Percentiles rank a stretch among this genome's conserved stretches.
These are phyloP conservation scores for Penicillium sp. DNA, from an alignment of 2,329 filamentous ascomycete species.

Conservation along the genomic window DNA sequence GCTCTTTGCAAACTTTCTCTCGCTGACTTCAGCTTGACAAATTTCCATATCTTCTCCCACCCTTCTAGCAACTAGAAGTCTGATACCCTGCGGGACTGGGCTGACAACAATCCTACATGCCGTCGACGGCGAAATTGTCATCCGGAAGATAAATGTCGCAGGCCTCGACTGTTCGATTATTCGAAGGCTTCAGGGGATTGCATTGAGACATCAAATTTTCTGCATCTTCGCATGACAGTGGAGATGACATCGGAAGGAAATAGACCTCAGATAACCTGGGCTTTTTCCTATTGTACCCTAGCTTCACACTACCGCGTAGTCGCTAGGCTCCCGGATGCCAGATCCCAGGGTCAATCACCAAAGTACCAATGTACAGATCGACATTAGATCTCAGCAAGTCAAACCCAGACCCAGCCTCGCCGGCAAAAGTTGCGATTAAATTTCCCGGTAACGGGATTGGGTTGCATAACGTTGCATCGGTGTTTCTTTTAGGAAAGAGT, in stretches of 20 bases:
- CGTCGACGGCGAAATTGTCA: background rate
- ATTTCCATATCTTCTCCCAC: background rate
- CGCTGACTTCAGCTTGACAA: background rate
- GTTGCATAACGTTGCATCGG: conserved; percentile 26
- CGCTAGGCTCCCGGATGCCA: background rate
- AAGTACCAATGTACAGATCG: conserved; percentile 15
- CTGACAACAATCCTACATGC: background rate
- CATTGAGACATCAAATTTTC: background rate
- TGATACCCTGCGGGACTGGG: background rate
- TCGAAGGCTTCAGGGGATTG: background rate
- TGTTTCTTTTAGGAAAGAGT: conserved; percentile 20
- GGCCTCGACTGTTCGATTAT: conserved; percentile 3
- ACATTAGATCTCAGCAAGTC: conserved; percentile 13
- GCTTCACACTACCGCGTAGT: background rate
- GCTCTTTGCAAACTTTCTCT: background rate
- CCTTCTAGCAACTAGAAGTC: background rate
- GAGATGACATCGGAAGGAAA: conserved; percentile 8
- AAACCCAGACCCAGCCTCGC: conserved; percentile 2
- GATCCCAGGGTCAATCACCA: conserved; percentile 4
- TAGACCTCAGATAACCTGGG: background rate
- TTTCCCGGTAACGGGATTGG: conserved; percentile 20
- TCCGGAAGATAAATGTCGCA: background rate
- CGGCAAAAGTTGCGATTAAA: conserved; percentile 8
- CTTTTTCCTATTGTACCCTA: background rate
- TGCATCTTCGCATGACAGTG: conserved; percentile 5